These are phyloP conservation scores for Polygonum aviculare DNA, from an alignment of 148 eudicot genomes.

Conservation along the genomic window DNA sequence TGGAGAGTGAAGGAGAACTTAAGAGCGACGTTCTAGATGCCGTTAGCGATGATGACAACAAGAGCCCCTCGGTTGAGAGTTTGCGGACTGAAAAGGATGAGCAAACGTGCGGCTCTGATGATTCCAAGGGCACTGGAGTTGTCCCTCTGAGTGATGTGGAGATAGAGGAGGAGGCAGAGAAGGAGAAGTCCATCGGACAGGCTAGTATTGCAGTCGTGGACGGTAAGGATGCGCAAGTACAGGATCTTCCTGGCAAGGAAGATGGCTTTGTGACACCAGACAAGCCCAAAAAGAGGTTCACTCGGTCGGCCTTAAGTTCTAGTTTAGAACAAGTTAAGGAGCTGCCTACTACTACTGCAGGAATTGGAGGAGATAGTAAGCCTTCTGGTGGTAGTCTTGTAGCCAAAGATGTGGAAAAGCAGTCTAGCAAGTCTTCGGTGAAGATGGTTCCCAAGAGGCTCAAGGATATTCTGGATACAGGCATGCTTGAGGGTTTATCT, in stretches of 20 bases:
- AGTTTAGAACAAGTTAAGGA: conserved; percentile 4
- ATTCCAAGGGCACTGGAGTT: not conserved
- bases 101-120: conserved; percentile 14
- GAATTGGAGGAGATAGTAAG: not conserved
- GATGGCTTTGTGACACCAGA: not conserved
- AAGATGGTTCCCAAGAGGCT: conserved; percentile 30
- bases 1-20: conserved; percentile 25
- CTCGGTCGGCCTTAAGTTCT: conserved; percentile 21
- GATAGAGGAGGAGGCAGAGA: not conserved
- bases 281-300: conserved; percentile 19
- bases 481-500: conserved; percentile 57
- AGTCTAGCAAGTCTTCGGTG: conserved; percentile 18
- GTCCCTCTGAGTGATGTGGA: not conserved
- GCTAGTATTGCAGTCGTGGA: not conserved
- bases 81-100: conserved; percentile 17
- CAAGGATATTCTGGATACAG: conserved; percentile 51
- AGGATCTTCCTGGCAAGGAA: not conserved
- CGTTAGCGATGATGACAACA: conserved; percentile 23
- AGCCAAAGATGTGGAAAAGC: not conserved
- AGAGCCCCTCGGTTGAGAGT: conserved; percentile 15
- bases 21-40: conserved; percentile 26
- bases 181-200: not conserved
- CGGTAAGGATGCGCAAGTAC: not conserved
- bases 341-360: not conserved
- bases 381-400: not conserved